A percentile compares a stretch with the other conserved stretches of the same genome.
Conservation (phyloP, 2,329 filamentous ascomycete species). For the Penicillium sp. region DNA sequence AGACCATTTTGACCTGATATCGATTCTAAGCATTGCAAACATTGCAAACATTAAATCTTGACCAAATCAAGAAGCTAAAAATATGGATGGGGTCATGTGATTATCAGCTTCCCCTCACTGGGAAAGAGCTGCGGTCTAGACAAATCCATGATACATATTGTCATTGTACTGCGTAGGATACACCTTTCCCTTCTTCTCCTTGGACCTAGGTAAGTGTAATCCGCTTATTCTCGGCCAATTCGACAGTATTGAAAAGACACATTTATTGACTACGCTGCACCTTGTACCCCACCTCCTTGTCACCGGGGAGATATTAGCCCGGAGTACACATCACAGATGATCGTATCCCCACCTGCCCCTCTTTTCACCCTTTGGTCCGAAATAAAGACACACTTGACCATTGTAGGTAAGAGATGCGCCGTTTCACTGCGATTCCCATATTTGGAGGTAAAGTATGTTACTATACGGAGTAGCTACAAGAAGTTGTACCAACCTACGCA, state of each 20-base stretch:
- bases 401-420: no score
- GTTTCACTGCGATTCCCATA: no score
- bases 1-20: no score
- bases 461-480: not conserved
- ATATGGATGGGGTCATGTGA: not conserved
- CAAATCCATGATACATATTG: no score
- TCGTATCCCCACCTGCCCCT: constrained; percentile 15
- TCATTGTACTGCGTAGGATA: no score
- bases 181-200: no score
- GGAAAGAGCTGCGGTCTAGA: not conserved
- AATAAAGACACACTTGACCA: not conserved
- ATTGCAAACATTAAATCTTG: no score
- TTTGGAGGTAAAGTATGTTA: no score
- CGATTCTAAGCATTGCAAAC: not conserved
- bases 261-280: not conserved
- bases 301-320: constrained; percentile 20
- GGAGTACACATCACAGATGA: constrained; percentile 19
- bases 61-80: not conserved
- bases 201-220: no score
- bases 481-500: not conserved
- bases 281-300: not conserved
- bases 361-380: not conserved
- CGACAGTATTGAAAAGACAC: not conserved
- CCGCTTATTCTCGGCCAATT: not conserved
- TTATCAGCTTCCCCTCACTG: not conserved